Base-by-base conservation (phyloP, 2,329 filamentous ascomycete species). In the Botrytis byssoidea region DNA sequence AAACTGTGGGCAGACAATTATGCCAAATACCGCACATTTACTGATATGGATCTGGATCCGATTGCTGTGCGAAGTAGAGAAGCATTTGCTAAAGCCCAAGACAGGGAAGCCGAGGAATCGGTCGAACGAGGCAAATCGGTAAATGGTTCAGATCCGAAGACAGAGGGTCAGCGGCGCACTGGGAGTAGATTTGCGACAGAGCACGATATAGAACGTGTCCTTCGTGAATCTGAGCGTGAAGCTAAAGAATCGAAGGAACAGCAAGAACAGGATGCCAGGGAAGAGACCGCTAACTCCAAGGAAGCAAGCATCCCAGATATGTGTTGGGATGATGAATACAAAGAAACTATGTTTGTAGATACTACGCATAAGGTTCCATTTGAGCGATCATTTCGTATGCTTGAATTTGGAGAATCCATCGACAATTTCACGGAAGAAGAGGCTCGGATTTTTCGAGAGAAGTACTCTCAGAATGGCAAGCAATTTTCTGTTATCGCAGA, bases 401-500 rank as follows among this genome's bases (percentile, higher is more conserved):
- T 92, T 85, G 88, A 93, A 74, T 91, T 93, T 68, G 86, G 93
- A 65, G 91, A 92, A 20, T 90, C 91, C 7, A 85, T 90, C 71
- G 90, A 93, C 80, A 93, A 94, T 79, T 95, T 95, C 82, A 92
- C 89, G 0, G 85, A 88, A 29, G 88, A 92, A 75, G 93, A 96
- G 81, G 86, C 88, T 55, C 86, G 88, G 63, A 85, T 88, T 42
- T 94, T 96, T 80, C 91, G 94, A 77, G 90, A 91, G 77, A 87
- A 89, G 18, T 95, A 94, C 79, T 86, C 93, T 69, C 91, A 93
- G 75, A 88, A 88, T 74, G 92, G 92, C 0, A 96, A 96, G 85
- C 92, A 94, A 79, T 96, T 92, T 92, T 92, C 92, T 73, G 90
- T 89, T 78, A 90, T 96, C 74, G 91, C 93, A 8, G 89, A 92